A percentile compares a stretch with the other conserved stretches of the same genome.
Conservation (phyloP, 1,284 basidiomycete species). For the Flammula alnicola region DNA sequence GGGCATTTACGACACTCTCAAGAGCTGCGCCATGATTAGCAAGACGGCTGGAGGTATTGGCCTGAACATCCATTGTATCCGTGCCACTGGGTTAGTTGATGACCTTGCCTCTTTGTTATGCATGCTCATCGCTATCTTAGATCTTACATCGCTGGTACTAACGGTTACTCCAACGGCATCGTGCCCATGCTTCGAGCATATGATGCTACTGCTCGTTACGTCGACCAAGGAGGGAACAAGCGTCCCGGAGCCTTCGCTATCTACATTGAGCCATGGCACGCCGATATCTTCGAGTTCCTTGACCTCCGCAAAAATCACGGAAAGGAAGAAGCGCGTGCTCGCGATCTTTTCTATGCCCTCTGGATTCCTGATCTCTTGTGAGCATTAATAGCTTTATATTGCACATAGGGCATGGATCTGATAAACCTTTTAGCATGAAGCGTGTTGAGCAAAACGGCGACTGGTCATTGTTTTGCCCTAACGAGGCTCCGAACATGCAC, state of each 20-base stretch:
- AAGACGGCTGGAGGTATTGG: constrained; percentile 99
- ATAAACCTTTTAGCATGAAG: constrained; percentile 72
- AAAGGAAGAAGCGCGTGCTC: constrained; percentile 96
- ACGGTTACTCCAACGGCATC: constrained; percentile 98
- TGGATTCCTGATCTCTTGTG: constrained; percentile 99
- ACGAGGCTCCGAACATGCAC: constrained; percentile 90
- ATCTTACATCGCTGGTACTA: constrained; percentile 92
- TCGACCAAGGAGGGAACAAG: constrained; percentile 99
- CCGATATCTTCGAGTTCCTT: constrained; percentile 97
- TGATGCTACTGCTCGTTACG: constrained; percentile 98
- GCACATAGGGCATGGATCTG: not conserved
- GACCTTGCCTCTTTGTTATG: constrained; percentile 23
- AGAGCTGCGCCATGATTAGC: constrained; percentile 99
- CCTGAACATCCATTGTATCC: constrained; percentile 95
- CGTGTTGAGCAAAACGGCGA: constrained; percentile 87
- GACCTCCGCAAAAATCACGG: constrained; percentile 99
- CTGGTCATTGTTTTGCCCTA: constrained; percentile 98
- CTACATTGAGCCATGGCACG: constrained; percentile 98
- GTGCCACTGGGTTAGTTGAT: constrained; percentile 82
- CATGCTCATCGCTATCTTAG: constrained; percentile 38
- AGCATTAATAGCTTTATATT: constrained; percentile 34
- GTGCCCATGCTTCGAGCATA: constrained; percentile 99
- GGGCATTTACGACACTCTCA: constrained; percentile 98
- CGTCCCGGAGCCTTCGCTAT: constrained; percentile 98
- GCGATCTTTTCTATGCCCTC: constrained; percentile 98